Conservation (phyloP, 2,329 filamentous ascomycete species). For the Fusarium buxicola region DNA sequence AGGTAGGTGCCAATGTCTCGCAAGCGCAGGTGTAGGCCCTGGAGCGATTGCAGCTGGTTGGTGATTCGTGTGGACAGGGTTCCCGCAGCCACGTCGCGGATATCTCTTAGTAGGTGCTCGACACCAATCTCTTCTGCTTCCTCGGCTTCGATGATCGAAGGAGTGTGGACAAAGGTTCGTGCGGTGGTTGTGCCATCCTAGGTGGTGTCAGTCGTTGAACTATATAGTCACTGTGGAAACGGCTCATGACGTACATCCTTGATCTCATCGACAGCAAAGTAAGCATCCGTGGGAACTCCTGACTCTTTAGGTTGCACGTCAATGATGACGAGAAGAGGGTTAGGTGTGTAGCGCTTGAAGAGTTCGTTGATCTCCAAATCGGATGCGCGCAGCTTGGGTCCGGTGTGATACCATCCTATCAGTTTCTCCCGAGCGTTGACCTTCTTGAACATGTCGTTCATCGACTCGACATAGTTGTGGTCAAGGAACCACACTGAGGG, state of each 20-base stretch:
- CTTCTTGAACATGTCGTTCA: slow-evolving; percentile 99
- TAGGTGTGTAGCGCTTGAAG: slow-evolving; percentile 98
- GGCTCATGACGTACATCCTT: slow-evolving; percentile 80
- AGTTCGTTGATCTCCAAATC: slow-evolving; percentile 99
- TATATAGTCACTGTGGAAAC: background rate
- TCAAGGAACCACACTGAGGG: slow-evolving; percentile 99
- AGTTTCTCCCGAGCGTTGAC: slow-evolving; percentile 99
- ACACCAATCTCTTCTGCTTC: slow-evolving; percentile 99
- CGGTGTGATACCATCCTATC: slow-evolving; percentile 99
- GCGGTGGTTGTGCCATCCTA: slow-evolving; percentile 97
- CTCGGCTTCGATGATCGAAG: slow-evolving; percentile 97
- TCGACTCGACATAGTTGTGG: slow-evolving; percentile 99
- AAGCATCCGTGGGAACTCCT: slow-evolving; percentile 96
- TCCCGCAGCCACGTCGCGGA: slow-evolving; percentile 96
- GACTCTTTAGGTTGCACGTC: slow-evolving; percentile 99
- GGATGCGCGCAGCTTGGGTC: slow-evolving; percentile 94
- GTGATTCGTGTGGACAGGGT: slow-evolving; percentile 97
- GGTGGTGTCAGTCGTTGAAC: slow-evolving; percentile 11
- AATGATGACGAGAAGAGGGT: slow-evolving; percentile 95
- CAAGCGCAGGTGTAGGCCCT: slow-evolving; percentile 93
- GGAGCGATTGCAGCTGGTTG: slow-evolving; percentile 95
- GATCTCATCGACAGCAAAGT: slow-evolving; percentile 99
- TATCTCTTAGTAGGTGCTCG: slow-evolving; percentile 96
- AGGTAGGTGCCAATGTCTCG: slow-evolving; percentile 96
- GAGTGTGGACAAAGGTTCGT: slow-evolving; percentile 98